Evolutionary conservation across 2,329 filamentous ascomycete genomes (phyloP).

Genomic region (Cladosporium sp.): DNA sequence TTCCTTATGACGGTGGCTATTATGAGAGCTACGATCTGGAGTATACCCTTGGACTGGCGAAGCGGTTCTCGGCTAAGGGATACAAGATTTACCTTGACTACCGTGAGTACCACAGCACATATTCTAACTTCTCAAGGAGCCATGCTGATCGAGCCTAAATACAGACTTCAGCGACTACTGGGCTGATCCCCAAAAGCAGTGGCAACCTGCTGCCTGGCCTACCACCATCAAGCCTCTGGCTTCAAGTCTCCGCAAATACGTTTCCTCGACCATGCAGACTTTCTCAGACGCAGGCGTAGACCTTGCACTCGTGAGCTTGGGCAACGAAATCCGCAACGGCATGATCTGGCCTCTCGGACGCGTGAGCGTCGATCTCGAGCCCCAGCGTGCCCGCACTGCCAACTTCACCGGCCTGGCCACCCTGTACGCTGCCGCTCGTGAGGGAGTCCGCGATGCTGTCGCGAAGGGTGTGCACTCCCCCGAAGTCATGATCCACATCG

Average conservation of each 20-base stretch:
- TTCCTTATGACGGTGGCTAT: slow-evolving; percentile 33
- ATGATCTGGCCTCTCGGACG: slow-evolving; percentile 43
- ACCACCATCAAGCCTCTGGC: slow-evolving; percentile 36
- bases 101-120: slow-evolving; percentile 15
- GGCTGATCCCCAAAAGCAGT: slow-evolving; percentile 43
- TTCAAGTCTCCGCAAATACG: slow-evolving; percentile 39
- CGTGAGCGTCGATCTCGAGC: slow-evolving; percentile 41
- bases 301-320: slow-evolving; percentile 45
- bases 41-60: slow-evolving; percentile 40
- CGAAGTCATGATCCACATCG: slow-evolving; percentile 41
- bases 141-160: neutral
- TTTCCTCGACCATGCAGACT: slow-evolving; percentile 41
- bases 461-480: slow-evolving; percentile 35
- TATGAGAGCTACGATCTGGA: slow-evolving; percentile 37
- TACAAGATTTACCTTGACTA: slow-evolving; percentile 44
- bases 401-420: slow-evolving; percentile 41
- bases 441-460: slow-evolving; percentile 38
- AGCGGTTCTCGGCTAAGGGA: slow-evolving; percentile 40
- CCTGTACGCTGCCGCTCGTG: slow-evolving; percentile 35
- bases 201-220: slow-evolving; percentile 40
- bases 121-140: neutral
- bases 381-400: slow-evolving; percentile 34
- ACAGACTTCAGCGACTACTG: slow-evolving; percentile 36
- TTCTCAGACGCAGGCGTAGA: slow-evolving; percentile 45
- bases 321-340: slow-evolving; percentile 44